Evolutionary conservation across 495 filamentous ascomycete species (phyloP), one percentile per base, ranked within the genome.

Genomic region (Paragyromitra xinjiangensis): DNA sequence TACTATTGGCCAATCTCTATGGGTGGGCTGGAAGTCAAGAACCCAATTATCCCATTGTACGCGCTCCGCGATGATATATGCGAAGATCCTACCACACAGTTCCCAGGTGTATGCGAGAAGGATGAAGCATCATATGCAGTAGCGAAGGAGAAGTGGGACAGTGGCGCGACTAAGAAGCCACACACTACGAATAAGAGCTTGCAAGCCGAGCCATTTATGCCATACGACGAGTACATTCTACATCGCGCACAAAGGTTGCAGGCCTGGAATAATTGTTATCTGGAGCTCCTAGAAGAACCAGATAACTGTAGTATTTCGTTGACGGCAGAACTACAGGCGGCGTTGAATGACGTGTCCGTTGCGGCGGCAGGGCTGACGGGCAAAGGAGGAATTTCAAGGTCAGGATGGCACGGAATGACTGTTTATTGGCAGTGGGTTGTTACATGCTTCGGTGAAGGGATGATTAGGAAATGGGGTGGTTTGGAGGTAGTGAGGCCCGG

Each of bases 361-460:
- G 45, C 26, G 26, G 37, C 64, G 5, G 58, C 9, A 3, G 37
- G 29, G 8, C n/a, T 64, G 26, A 29, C 56, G 1, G 58, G 76
- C 4, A 58, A 44, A 6, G 59, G 50, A 12, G 64, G 50, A 0
- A 71, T 71, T 42, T 58, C 56, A 4, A 70, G 2, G 40, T 44
- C 29, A 14, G 77, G 73, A 9, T 65, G 59, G 59, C 0, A 0
- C 0, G 0, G 0, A 1, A 78, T 78, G 64, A 37, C 45, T 77
- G 83, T 88, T 19, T 91, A 92, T 80, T 89, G 88, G 88, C 85
- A 84, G 65, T 92, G 89, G 91, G 84, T 90, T 34, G 86, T 86
- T 16, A 85, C 88, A 75, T 73, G 91, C 70, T 91, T 91, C 76
- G 86, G 88, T 6, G 84, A 84, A 1, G 88, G 89, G 73, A 88